Evolutionary conservation across 768 basidiomycete genomes (phyloP).

Genomic region (Boletus sp.): DNA sequence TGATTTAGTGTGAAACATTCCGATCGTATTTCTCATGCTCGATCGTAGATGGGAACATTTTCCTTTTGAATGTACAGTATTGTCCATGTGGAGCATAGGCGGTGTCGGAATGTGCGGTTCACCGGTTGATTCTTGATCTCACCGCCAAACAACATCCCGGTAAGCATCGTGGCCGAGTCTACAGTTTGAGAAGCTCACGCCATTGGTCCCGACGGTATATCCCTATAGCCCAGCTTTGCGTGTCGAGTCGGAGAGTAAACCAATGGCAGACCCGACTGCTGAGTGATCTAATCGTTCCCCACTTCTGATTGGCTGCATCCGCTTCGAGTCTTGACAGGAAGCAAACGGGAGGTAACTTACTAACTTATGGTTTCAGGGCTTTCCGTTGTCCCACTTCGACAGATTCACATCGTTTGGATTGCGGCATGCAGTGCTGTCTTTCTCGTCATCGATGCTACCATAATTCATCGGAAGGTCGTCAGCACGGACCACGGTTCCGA

Average conservation of each 20-base stretch:
- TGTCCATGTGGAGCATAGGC: background rate
- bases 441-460: too few species aligned
- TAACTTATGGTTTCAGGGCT: background rate
- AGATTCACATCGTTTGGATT: slow-evolving; percentile 4
- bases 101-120: background rate
- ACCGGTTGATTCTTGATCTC: background rate
- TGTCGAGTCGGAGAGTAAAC: background rate
- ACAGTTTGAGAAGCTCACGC: background rate
- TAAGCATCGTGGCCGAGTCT: background rate
- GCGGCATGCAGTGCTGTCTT: background rate
- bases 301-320: slow-evolving; percentile 4
- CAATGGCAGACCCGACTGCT: background rate
- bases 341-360: background rate
- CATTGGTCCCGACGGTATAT: too few species aligned
- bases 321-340: background rate
- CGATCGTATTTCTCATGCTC: slow-evolving; percentile 13
- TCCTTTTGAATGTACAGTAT: slow-evolving; percentile 3
- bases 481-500: background rate
- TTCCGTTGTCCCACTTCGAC: slow-evolving; percentile 11
- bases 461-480: background rate
- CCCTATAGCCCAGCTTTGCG: background rate
- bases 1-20: slow-evolving; percentile 19
- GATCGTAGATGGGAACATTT: slow-evolving; percentile 22
- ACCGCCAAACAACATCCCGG: background rate
- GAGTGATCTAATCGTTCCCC: background rate